These are phyloP conservation scores for Carpinus viminea DNA, from an alignment of 306 rosid species.

Conservation along the genomic window DNA sequence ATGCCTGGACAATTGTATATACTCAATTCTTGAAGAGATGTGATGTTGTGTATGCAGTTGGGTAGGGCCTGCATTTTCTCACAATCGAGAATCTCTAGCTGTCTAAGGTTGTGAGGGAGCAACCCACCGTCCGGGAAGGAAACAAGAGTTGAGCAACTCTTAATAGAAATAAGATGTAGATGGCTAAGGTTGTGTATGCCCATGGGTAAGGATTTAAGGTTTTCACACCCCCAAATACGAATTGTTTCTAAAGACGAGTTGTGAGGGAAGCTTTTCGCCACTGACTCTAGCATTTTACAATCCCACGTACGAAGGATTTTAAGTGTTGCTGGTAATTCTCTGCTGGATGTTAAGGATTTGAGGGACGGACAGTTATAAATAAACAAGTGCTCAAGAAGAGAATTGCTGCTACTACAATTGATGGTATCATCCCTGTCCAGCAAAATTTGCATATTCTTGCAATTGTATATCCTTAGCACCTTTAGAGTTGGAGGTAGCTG, in stretches of 20 bases:
- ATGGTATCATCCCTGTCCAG: not conserved
- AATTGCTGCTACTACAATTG: not conserved
- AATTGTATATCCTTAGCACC: not conserved
- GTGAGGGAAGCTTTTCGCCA: slow-evolving; percentile 2
- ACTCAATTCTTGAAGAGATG: not conserved
- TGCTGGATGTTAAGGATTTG: slow-evolving; percentile 7
- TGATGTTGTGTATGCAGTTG: slow-evolving; percentile 8
- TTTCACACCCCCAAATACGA: slow-evolving; percentile 11
- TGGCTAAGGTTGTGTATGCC: slow-evolving; percentile 13
- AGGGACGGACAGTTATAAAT: not conserved
- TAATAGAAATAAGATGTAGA: not conserved
- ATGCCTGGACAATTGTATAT: slow-evolving; percentile 4
- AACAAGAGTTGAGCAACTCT: slow-evolving; percentile 3
- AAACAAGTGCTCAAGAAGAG: not conserved
- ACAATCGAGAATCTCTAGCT: not conserved
- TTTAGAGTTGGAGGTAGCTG: slow-evolving; percentile 20
- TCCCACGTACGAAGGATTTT: not conserved
- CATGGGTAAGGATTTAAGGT: slow-evolving; percentile 20
- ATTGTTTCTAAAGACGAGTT: slow-evolving; percentile 10
- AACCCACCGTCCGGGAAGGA: slow-evolving; percentile 16
- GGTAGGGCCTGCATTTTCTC: slow-evolving; percentile 14
- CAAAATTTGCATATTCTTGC: not conserved
- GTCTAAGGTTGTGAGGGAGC: not conserved
- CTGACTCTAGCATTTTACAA: slow-evolving; percentile 5
- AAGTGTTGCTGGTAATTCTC: slow-evolving; percentile 19